Conservation (phyloP, 306 rosid genomes). For the Arachis stenosperma region DNA sequence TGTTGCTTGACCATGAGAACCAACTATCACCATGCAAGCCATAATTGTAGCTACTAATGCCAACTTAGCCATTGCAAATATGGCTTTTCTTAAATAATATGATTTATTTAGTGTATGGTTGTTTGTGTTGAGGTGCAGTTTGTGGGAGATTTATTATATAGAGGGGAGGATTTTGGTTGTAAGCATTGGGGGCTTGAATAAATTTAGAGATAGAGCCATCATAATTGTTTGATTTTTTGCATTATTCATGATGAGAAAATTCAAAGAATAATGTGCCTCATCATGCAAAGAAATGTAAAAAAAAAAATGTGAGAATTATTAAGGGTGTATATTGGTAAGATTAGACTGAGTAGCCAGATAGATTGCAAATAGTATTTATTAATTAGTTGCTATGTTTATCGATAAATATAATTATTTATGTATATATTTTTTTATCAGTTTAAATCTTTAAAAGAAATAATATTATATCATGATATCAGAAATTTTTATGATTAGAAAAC, state of each 20-base stretch:
- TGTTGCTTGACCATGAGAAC: constrained; percentile 27
- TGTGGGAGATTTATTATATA: not conserved
- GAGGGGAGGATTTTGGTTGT: not conserved
- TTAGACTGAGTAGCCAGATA: too few relatives aligned
- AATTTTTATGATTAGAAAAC: too few relatives aligned
- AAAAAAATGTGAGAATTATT: too few relatives aligned
- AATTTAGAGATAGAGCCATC: not conserved
- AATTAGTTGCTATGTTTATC: too few relatives aligned
- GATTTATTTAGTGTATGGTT: not conserved
- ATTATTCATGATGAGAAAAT: not conserved
- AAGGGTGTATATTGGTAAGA: too few relatives aligned
- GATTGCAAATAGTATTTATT: too few relatives aligned
- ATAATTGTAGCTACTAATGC: constrained; percentile 32
- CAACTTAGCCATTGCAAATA: constrained; percentile 28
- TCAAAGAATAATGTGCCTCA: not conserved
- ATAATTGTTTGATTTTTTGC: not conserved
- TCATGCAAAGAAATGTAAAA: not conserved
- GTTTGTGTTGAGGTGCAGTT: too few relatives aligned
- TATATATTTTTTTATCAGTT: too few relatives aligned
- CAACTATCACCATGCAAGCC: constrained; percentile 37
- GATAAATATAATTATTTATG: too few relatives aligned
- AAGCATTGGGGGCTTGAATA: not conserved
- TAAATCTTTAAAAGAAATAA: too few relatives aligned
- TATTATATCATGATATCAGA: too few relatives aligned
- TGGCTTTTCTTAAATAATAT: not conserved